Evolutionary conservation across 129 eudicot genomes (phyloP), one percentile per base, ranked within the genome.

Genomic region (Artemisia tridentata): DNA sequence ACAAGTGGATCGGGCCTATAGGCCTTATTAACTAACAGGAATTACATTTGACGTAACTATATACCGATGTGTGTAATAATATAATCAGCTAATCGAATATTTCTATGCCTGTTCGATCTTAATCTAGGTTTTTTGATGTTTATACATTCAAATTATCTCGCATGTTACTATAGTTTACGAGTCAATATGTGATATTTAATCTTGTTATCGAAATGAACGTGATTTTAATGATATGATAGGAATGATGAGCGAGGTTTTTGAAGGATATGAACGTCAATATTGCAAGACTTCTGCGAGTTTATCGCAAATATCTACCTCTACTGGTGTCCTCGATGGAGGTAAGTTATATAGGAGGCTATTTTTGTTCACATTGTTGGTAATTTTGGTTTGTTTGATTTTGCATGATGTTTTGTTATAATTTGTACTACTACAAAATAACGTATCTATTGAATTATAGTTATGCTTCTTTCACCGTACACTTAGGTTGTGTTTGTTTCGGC

Each of bases 261-360:
- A 88, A 74, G 87, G 88, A 29, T 88, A 84, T 64, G 89, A 88
- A 74, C 84, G 89, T 23, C 86, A 84, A 54, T 88, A 88, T 82
- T 88, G 96, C 57, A 87, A 88, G 80, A 65, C 84, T 52, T 88
- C 92, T 0, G 83, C 91, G 14, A 79, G 78, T 81, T 72, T 88
- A 41, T 76, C 86, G 15, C 75, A 77, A 68, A 72, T 81, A 51
- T 79, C 79, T 56, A 68, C 75, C 11, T 60, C 91, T 0, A 88
- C 84, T 41, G 29, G 65, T 56, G 63, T 68, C 21, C 86, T 84
- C 47, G 82, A 83, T 78, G 92, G 92, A 71, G 92, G 96, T 83
- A 31, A 83, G 75, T 45, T 19, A 14, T 41, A 1, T 5, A 29
- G 6, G 34, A 29, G 5, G 34, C 6, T 20, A 18, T 11, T 18